phyloP scores from a whole-genome alignment of 768 basidiomycete genomes.

The Lactarius akahatsu region DNA sequence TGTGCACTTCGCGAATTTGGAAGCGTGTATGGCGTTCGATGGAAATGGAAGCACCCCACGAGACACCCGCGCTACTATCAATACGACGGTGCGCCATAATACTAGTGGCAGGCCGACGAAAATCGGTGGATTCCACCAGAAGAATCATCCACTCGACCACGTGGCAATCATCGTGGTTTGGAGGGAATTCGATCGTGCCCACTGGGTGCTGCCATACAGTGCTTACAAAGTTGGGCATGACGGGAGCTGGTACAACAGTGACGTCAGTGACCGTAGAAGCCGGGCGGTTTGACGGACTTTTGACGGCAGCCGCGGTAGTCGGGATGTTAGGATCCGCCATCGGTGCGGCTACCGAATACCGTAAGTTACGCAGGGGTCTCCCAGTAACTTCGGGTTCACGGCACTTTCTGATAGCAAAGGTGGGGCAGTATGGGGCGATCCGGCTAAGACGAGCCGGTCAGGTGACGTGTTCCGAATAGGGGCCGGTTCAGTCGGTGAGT shows the following conservation, averaged over 20 bases:
- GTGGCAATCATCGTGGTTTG: background rate
- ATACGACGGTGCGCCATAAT: background rate
- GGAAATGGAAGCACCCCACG: background rate
- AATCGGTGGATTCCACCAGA: background rate
- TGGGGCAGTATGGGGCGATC: no score
- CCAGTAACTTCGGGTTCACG: no score
- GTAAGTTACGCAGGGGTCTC: no score
- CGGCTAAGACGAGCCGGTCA: no score
- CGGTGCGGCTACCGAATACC: no score
- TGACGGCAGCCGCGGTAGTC: background rate
- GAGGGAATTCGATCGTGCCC: background rate
- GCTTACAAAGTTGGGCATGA: background rate
- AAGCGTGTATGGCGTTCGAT: background rate
- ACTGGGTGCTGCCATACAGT: background rate
- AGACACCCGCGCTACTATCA: background rate
- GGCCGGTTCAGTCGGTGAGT: no score
- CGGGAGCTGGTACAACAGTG: background rate
- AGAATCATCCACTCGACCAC: background rate
- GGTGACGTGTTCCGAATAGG: no score
- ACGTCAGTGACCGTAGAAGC: no score
- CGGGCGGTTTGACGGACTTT: background rate
- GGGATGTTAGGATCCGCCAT: background rate
- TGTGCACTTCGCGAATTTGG: background rate
- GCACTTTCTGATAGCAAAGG: no score
- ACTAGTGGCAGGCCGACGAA: background rate